phyloP scores from a whole-genome alignment of 2,329 filamentous ascomycete genomes.

The Ceratocystis harringtonii region DNA sequence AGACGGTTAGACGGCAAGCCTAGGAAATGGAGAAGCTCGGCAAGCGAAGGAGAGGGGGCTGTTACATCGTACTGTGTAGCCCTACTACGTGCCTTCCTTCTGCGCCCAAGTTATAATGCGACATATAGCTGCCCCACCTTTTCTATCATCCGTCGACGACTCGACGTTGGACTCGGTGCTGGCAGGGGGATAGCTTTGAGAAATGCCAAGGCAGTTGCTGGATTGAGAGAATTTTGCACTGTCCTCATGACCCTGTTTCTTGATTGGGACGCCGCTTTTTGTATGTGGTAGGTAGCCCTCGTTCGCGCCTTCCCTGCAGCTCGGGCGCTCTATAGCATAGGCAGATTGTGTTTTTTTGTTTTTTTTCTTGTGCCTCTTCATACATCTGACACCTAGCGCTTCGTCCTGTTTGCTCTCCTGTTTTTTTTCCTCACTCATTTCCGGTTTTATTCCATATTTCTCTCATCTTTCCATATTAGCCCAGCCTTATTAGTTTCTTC shows the following conservation, averaged over 20 bases:
- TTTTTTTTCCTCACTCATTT: background rate
- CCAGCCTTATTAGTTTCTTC: conserved; percentile 3
- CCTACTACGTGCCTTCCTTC: too few species aligned
- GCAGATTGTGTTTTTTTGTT: background rate
- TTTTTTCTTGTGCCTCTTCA: background rate
- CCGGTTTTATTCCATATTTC: background rate
- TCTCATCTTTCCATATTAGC: background rate
- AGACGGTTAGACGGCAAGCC: background rate
- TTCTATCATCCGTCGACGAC: background rate
- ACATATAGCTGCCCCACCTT: background rate
- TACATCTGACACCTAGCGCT: too few species aligned
- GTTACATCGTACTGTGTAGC: too few species aligned
- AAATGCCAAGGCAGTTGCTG: background rate
- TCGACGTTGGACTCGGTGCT: background rate
- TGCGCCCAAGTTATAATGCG: too few species aligned
- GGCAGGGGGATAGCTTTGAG: background rate
- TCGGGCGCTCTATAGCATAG: too few species aligned
- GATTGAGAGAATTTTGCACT: background rate
- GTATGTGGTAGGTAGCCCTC: too few species aligned
- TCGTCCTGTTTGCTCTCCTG: too few species aligned
- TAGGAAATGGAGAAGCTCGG: background rate
- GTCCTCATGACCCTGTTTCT: background rate
- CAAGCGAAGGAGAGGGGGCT: background rate
- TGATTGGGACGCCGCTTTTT: too few species aligned
- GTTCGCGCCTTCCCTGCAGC: too few species aligned